These are phyloP conservation scores for Oryza glumipatula DNA, from an alignment of 176 grass and related monocot species.

Conservation along the genomic window DNA sequence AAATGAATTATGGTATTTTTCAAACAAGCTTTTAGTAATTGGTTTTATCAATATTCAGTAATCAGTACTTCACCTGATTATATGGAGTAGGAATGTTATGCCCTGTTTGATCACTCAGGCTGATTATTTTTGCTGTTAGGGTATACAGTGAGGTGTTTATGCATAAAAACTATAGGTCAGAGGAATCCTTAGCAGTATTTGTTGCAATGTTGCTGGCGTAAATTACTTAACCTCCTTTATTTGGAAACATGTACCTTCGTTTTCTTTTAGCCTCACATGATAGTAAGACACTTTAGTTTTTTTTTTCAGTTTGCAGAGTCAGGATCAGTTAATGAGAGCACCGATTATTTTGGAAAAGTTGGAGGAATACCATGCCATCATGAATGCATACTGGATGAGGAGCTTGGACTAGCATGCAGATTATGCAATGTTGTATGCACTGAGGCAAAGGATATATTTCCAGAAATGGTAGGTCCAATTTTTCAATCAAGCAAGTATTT, in stretches of 20 bases:
- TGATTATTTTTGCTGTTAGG: background rate
- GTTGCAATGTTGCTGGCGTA: background rate
- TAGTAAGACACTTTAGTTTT: constrained; percentile 35
- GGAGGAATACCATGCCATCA: constrained; percentile 61
- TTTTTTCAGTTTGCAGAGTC: constrained; percentile 48
- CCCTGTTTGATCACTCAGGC: background rate
- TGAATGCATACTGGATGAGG: constrained; percentile 70
- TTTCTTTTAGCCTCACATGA: background rate
- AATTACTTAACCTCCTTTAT: constrained; percentile 10
- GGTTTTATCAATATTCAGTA: background rate
- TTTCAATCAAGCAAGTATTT: background rate
- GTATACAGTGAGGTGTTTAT: background rate
- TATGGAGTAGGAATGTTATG: background rate
- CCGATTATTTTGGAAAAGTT: constrained; percentile 38
- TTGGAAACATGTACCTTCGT: background rate
- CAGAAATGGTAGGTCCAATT: constrained; percentile 65
- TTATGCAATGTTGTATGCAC: constrained; percentile 61
- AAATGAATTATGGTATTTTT: background rate
- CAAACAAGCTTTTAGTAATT: background rate
- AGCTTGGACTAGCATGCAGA: constrained; percentile 64
- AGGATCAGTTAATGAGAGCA: constrained; percentile 29
- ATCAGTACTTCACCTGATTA: background rate
- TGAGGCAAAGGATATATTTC: constrained; percentile 77
- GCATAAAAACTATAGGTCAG: background rate
- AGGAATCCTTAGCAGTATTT: background rate